Conservation (phyloP, 2,329 filamentous ascomycete genomes). For the Sclerotinia trifoliorum region DNA sequence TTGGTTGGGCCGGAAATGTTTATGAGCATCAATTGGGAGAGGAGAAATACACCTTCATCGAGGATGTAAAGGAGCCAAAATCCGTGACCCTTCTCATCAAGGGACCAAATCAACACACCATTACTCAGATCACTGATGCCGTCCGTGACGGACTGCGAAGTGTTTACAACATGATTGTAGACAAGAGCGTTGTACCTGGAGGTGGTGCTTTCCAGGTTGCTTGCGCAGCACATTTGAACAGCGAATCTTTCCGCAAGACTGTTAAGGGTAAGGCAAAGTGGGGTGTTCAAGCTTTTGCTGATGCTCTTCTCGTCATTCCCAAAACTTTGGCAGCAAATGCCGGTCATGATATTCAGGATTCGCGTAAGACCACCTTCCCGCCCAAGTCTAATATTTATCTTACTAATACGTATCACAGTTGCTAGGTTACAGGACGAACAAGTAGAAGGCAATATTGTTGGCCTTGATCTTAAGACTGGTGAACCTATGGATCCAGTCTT, state of each 20-base stretch:
- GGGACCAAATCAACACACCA: slow-evolving; percentile 95
- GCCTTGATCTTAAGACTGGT: slow-evolving; percentile 81
- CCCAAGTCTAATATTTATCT: not conserved
- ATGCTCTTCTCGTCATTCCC: slow-evolving; percentile 91
- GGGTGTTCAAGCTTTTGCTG: slow-evolving; percentile 91
- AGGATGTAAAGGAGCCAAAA: slow-evolving; percentile 98
- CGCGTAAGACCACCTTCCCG: slow-evolving; percentile 58
- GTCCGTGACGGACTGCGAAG: slow-evolving; percentile 92
- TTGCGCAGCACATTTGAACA: slow-evolving; percentile 81
- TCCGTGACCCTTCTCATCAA: slow-evolving; percentile 98
- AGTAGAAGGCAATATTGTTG: slow-evolving; percentile 78
- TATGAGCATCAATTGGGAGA: slow-evolving; percentile 97
- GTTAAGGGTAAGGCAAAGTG: slow-evolving; percentile 98
- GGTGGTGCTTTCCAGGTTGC: slow-evolving; percentile 96
- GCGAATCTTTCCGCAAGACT: slow-evolving; percentile 80
- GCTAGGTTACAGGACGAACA: slow-evolving; percentile 84
- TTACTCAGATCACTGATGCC: slow-evolving; percentile 93
- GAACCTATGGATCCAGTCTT: slow-evolving; percentile 94
- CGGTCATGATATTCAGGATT: slow-evolving; percentile 95
- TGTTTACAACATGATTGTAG: slow-evolving; percentile 99
- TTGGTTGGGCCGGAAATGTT: slow-evolving; percentile 94
- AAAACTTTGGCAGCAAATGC: slow-evolving; percentile 97
- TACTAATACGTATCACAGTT: slow-evolving; percentile 52
- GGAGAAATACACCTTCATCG: slow-evolving; percentile 98
- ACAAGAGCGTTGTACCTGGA: slow-evolving; percentile 90